phyloP scores from a whole-genome alignment of 78 protist genomes.

The Tieghemostelium lacteum region DNA sequence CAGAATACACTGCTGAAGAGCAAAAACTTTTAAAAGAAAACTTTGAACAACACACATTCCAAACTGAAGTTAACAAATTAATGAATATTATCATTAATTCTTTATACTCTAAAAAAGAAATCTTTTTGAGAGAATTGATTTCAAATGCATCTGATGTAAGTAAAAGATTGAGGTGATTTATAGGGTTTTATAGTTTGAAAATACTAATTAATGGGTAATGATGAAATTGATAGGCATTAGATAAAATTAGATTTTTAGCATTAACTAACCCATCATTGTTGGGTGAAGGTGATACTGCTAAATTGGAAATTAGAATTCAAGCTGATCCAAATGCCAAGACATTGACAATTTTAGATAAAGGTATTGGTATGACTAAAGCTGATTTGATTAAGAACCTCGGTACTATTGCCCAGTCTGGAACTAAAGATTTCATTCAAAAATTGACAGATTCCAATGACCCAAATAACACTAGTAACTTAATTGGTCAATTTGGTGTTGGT shows the following conservation, averaged over 20 bases:
- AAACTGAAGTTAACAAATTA: constrained; percentile 96
- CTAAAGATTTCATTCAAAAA: constrained; percentile 87
- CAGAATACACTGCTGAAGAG: constrained; percentile 21
- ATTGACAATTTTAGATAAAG: constrained; percentile 96
- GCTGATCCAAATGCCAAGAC: constrained; percentile 92
- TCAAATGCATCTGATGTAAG: constrained; percentile 97
- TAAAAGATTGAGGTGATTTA: not conserved
- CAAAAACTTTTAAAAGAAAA: constrained; percentile 8
- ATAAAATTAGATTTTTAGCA: constrained; percentile 95
- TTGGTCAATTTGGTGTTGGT: constrained; percentile 99
- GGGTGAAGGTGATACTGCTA: constrained; percentile 91
- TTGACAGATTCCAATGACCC: constrained; percentile 30
- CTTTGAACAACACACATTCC: constrained; percentile 83
- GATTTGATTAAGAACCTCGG: constrained; percentile 98
- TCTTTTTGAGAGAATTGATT: constrained; percentile 99
- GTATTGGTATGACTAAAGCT: constrained; percentile 99
- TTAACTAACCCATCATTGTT: constrained; percentile 89
- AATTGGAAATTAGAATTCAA: constrained; percentile 92
- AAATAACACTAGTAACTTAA: constrained; percentile 79
- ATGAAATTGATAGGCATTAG: constrained; percentile 75
- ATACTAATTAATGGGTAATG: not conserved
- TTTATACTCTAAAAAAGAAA: constrained; percentile 97
- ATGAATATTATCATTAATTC: constrained; percentile 98
- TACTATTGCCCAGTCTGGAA: constrained; percentile 96
- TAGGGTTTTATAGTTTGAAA: not conserved